These are phyloP conservation scores for Tetratostichococcus sp. DNA, from an alignment of 139 green algal genomes.

Conservation along the genomic window DNA sequence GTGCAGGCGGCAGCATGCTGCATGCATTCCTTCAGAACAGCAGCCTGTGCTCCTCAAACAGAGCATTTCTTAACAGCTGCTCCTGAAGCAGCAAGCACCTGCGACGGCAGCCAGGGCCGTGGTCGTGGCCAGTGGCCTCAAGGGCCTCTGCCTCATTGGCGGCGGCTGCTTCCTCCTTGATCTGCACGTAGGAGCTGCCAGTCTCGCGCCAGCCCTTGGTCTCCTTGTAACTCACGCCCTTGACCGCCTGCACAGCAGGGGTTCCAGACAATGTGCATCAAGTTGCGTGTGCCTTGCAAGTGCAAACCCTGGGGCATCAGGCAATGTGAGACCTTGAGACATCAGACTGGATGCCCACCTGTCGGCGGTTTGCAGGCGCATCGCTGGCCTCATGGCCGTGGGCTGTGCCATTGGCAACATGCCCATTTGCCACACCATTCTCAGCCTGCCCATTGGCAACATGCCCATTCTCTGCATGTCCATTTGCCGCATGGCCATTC, in stretches of 20 bases:
- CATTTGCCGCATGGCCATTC: conserved; percentile 23
- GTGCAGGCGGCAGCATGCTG: too few species aligned
- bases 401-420: neutral
- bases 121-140: conserved; percentile 9
- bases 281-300: too few species aligned
- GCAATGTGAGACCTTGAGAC: too few species aligned
- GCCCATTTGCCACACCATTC: conserved; percentile 5
- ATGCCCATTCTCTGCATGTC: too few species aligned
- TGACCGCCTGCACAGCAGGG: conserved; percentile 41
- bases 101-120: neutral
- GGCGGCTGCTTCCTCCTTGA: conserved; percentile 34
- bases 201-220: conserved; percentile 5
- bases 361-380: too few species aligned
- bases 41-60: too few species aligned
- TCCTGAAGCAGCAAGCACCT: neutral
- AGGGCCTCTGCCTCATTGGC: conserved; percentile 40
- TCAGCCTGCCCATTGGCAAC: too few species aligned
- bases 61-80: neutral
- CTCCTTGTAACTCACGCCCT: conserved; percentile 32
- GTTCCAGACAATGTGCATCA: neutral
- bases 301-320: too few species aligned
- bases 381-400: too few species aligned
- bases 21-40: too few species aligned
- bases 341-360: too few species aligned
- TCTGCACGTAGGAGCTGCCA: conserved; percentile 30